These are phyloP conservation scores for Zoysia pacifica DNA, from an alignment of 176 grass and related monocot genomes.

Conservation along the genomic window DNA sequence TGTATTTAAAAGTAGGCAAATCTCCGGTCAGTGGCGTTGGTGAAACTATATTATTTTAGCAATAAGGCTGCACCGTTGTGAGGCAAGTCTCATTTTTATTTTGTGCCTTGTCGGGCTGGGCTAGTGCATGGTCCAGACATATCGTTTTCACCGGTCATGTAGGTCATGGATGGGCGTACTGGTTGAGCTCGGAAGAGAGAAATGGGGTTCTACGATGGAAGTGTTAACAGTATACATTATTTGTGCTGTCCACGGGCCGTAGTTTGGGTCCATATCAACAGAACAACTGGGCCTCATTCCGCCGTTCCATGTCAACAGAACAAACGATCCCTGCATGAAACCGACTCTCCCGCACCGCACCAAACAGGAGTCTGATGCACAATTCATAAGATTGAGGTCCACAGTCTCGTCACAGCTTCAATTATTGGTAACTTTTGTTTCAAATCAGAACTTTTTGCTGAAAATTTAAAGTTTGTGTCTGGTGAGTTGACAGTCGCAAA, in stretches of 20 bases:
- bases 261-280: not conserved
- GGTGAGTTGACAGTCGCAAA: not conserved
- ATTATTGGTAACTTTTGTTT: not conserved
- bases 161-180: not conserved
- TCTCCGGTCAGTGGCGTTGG: conserved; percentile 27
- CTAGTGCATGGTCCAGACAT: not conserved
- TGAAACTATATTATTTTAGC: conserved; percentile 40
- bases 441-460: not conserved
- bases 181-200: no score
- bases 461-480: not conserved
- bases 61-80: conserved; percentile 8
- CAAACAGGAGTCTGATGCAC: no score
- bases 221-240: no score
- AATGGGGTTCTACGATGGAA: no score
- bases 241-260: not conserved
- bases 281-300: not conserved
- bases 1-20: not conserved
- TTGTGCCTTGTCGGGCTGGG: conserved; percentile 8
- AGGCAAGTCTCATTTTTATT: conserved; percentile 21
- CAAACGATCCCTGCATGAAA: not conserved
- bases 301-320: no score
- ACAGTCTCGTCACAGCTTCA: not conserved
- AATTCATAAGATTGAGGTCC: not conserved
- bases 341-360: not conserved
- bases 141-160: not conserved